Conservation (phyloP, 2,329 filamentous ascomycete genomes). For the Trichoderma sp. region DNA sequence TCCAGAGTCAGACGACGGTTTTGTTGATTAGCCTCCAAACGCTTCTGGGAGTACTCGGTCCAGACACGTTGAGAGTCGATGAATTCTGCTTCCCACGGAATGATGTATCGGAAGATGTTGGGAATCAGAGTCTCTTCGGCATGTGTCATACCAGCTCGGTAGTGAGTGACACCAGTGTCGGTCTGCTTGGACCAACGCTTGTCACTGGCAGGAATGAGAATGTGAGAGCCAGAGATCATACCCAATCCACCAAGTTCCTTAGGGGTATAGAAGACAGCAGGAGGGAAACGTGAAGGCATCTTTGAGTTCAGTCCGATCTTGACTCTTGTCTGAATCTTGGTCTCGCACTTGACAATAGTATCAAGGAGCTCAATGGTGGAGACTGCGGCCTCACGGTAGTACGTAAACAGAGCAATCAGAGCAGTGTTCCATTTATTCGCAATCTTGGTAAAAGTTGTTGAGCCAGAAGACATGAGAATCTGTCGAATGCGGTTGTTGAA, state of each 20-base stretch:
- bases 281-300: constrained; percentile 98
- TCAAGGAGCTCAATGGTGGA: constrained; percentile 93
- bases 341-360: constrained; percentile 99
- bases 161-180: constrained; percentile 95
- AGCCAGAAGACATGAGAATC: constrained; percentile 99
- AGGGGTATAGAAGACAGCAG: constrained; percentile 97
- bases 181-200: constrained; percentile 99
- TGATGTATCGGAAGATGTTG: constrained; percentile 99
- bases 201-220: constrained; percentile 94
- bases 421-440: constrained; percentile 99
- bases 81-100: constrained; percentile 98
- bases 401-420: constrained; percentile 94
- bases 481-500: constrained; percentile 99
- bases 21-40: constrained; percentile 94
- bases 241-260: constrained; percentile 96
- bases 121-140: constrained; percentile 97
- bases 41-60: constrained; percentile 99
- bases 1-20: constrained; percentile 93
- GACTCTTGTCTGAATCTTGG: constrained; percentile 97
- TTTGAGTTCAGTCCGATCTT: constrained; percentile 99
- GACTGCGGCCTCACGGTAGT: constrained; percentile 96
- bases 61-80: constrained; percentile 98
- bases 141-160: constrained; percentile 95
- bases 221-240: constrained; percentile 99
- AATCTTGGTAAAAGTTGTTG: constrained; percentile 98